Evolutionary conservation across 2,329 filamentous ascomycete species (phyloP).

Genomic region (Leptographium procerum): DNA sequence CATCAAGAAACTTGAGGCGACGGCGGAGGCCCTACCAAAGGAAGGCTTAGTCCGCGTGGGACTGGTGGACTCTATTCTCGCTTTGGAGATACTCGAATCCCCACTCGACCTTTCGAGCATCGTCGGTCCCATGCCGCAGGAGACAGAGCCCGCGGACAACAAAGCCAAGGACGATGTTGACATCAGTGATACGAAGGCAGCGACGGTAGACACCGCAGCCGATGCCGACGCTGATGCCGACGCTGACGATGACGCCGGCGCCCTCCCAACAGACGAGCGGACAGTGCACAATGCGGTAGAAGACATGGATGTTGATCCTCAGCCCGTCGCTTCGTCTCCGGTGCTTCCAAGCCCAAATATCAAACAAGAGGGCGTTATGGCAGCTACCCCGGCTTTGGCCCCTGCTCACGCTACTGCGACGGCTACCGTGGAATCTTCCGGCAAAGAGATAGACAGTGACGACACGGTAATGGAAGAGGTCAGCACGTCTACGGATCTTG

Average conservation of each 20-base stretch:
- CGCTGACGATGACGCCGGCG: too few species aligned
- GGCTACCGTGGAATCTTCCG: neutral
- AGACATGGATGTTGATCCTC: slow-evolving; percentile 1
- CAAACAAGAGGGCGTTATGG: neutral
- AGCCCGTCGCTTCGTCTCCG: neutral
- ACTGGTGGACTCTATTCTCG: slow-evolving; percentile 33
- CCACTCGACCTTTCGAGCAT: slow-evolving; percentile 30
- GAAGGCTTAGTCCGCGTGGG: slow-evolving; percentile 34
- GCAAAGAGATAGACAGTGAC: neutral
- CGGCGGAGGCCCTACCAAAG: slow-evolving; percentile 27
- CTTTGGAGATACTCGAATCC: slow-evolving; percentile 34
- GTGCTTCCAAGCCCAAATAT: neutral
- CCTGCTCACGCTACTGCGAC: neutral
- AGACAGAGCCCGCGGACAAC: slow-evolving; percentile 16
- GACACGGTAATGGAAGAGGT: neutral
- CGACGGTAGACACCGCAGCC: neutral
- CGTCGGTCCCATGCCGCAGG: slow-evolving; percentile 29
- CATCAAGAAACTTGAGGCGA: slow-evolving; percentile 38
- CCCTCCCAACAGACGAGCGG: neutral
- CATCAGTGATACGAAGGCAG: neutral
- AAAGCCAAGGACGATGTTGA: slow-evolving; percentile 2
- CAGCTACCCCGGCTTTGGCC: neutral
- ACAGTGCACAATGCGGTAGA: neutral
- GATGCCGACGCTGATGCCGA: too few species aligned
- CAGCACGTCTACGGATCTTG: neutral